These are phyloP conservation scores for Penicillium argentinense DNA, from an alignment of 495 filamentous ascomycete genomes.

Conservation along the genomic window DNA sequence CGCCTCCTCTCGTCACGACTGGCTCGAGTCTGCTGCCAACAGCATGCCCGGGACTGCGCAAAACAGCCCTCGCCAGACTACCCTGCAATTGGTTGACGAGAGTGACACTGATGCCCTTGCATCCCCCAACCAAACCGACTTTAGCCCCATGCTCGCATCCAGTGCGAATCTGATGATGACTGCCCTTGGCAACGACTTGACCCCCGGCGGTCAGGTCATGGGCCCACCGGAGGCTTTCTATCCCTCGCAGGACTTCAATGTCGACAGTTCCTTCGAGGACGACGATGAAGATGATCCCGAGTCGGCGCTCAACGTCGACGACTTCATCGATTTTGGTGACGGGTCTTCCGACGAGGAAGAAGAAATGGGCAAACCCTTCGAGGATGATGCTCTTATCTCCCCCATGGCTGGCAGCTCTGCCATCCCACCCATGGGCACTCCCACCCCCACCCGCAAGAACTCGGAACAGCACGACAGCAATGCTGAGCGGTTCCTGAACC, in stretches of 20 bases:
- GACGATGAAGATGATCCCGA: constrained; percentile 68
- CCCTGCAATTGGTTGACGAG: constrained; percentile 50
- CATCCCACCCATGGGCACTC: constrained; percentile 38
- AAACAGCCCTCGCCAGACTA: constrained; percentile 52
- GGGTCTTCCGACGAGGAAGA: constrained; percentile 55
- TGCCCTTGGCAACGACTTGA: constrained; percentile 56
- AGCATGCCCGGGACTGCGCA: constrained; percentile 52
- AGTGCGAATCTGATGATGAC: constrained; percentile 78
- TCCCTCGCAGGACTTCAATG: constrained; percentile 59
- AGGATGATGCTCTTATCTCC: constrained; percentile 39
- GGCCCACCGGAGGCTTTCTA: constrained; percentile 79
- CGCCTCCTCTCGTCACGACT: constrained; percentile 49
- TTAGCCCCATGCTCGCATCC: constrained; percentile 63
- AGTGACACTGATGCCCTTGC: constrained; percentile 51
- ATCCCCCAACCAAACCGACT: constrained; percentile 45
- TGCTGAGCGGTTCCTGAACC: constrained; percentile 60
- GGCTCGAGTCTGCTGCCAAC: constrained; percentile 47
- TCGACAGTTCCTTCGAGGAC: constrained; percentile 53
- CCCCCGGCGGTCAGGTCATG: constrained; percentile 64
- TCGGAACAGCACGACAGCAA: constrained; percentile 51
- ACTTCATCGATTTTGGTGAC: constrained; percentile 69
- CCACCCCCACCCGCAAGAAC: constrained; percentile 48
- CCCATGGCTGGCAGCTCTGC: constrained; percentile 33
- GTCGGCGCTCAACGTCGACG: constrained; percentile 61
- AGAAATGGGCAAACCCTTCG: constrained; percentile 33